Base-by-base conservation (phyloP, 139 green algal species). In the Micromonas pusilla region DNA sequence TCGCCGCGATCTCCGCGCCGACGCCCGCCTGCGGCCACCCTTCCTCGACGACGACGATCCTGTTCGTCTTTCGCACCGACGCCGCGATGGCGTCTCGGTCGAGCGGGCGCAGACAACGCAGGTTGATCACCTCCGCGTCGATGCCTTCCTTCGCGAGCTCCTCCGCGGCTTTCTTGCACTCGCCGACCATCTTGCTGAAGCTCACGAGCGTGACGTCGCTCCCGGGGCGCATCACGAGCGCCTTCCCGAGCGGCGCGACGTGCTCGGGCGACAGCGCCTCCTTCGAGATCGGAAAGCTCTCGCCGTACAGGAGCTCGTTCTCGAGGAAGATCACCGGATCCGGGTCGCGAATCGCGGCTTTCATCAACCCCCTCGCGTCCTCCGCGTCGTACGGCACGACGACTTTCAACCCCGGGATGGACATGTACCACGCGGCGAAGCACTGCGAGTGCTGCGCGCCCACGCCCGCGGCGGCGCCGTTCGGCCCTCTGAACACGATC, bases 251-350 rank as follows among this genome's bases (percentile, higher is more conserved):
- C 30, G 96, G 96, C 78, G 98, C 68, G 30, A 84, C 72, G 79
- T 98, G 99, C 87, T 98, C 94, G 74, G 93, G 91, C 82, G 83
- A 64, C 76, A 97, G 81, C 0, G 91, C 86, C 77, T 88, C 81
- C 2, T 89, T 83, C 0, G 78, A 84, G 2, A 97, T 84, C 21
- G 92, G 87, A 84, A 98, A 99, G 26, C 83, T 38, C 76, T 93
- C 79, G 38, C 95, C 94, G 78, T 99, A 99, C 78, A 88, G 36
- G 25, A 88, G 90, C 79, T 99, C 95, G 73, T 99, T 98, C 86
- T 99, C 95, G 52, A 99, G 86, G 70, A 99, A 93, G 3, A 98
- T 85, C 5, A 99, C 94, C 9, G 96, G 96, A 80, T 99, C 94
- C 2, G 91, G 89, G 83, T 99, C 95, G 20, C 96, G 85, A 73